A percentile compares a stretch with the other conserved stretches of the same genome.
phyloP scores from a whole-genome alignment of 2,329 filamentous ascomycete species.

The Chalaropsis thielavioides region DNA sequence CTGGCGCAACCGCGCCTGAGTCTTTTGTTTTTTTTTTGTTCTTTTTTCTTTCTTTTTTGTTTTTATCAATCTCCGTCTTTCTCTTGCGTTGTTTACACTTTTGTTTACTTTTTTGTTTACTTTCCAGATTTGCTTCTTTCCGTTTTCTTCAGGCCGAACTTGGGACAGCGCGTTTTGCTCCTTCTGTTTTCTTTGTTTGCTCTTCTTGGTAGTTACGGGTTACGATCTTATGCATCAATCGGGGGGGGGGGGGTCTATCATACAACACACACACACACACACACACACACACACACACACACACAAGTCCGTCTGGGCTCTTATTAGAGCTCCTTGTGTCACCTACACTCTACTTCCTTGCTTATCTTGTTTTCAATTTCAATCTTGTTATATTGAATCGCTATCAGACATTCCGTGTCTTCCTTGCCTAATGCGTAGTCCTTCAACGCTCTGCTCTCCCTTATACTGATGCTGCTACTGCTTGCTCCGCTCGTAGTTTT shows the following conservation, averaged over 20 bases:
- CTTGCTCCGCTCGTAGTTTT: background rate
- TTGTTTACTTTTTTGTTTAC: background rate
- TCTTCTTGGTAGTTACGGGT: background rate
- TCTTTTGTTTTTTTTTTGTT: background rate
- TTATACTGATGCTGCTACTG: background rate
- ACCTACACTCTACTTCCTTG: too few species aligned
- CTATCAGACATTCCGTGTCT: background rate
- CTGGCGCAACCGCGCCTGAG: constrained; percentile 18
- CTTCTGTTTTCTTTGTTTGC: background rate
- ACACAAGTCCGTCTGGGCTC: background rate
- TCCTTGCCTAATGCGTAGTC: background rate
- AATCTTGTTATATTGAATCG: constrained; percentile 3
- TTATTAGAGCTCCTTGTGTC: background rate
- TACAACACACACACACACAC: background rate
- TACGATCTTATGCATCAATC: constrained; percentile 1
- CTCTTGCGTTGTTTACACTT: background rate
- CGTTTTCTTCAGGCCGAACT: background rate
- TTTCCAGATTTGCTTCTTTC: background rate
- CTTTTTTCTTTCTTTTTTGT: constrained; percentile 1
- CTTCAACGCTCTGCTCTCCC: background rate
- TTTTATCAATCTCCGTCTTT: too few species aligned
- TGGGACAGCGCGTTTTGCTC: constrained; percentile 1
- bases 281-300: background rate
- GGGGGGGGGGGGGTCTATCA: background rate
- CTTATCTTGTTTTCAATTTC: background rate